These are phyloP conservation scores for Aspergillus baeticus DNA, from an alignment of 495 filamentous ascomycete species.

Conservation along the genomic window DNA sequence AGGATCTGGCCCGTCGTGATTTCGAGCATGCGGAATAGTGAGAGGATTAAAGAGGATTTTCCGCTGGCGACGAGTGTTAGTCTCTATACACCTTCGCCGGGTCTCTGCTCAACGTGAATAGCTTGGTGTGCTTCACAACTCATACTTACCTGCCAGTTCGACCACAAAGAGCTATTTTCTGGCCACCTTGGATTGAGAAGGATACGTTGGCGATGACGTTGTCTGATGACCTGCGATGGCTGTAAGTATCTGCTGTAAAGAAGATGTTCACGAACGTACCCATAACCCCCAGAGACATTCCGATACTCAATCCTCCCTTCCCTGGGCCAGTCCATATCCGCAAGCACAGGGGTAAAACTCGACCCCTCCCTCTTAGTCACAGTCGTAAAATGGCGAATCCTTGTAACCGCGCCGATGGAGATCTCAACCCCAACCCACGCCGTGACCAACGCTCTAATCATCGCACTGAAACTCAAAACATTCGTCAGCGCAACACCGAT, in stretches of 20 bases:
- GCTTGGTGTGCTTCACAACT: too few relatives aligned
- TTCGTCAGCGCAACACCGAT: constrained; percentile 65
- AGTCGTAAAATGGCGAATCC: constrained; percentile 38
- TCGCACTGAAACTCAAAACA: constrained; percentile 55
- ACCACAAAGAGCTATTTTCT: constrained; percentile 32
- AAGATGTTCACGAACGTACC: too few relatives aligned
- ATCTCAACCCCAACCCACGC: constrained; percentile 54
- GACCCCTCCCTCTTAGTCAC: constrained; percentile 30
- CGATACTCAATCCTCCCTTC: not conserved
- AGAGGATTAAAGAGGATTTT: constrained; percentile 26
- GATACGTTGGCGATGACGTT: constrained; percentile 23
- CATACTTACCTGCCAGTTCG: not conserved
- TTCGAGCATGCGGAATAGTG: constrained; percentile 33
- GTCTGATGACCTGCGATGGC: not conserved
- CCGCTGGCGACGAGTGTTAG: constrained; percentile 20
- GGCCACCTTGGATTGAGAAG: constrained; percentile 23
- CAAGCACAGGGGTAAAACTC: too few relatives aligned
- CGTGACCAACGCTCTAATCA: constrained; percentile 26
- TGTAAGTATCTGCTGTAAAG: too few relatives aligned
- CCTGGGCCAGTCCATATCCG: not conserved
- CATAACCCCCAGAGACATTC: too few relatives aligned
- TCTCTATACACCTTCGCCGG: too few relatives aligned
- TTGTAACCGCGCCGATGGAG: constrained; percentile 49
- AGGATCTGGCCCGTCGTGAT: constrained; percentile 17
- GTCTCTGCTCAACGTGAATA: too few relatives aligned